phyloP scores from a whole-genome alignment of 1,284 basidiomycete genomes.

The Ustilago shanxiensis region DNA sequence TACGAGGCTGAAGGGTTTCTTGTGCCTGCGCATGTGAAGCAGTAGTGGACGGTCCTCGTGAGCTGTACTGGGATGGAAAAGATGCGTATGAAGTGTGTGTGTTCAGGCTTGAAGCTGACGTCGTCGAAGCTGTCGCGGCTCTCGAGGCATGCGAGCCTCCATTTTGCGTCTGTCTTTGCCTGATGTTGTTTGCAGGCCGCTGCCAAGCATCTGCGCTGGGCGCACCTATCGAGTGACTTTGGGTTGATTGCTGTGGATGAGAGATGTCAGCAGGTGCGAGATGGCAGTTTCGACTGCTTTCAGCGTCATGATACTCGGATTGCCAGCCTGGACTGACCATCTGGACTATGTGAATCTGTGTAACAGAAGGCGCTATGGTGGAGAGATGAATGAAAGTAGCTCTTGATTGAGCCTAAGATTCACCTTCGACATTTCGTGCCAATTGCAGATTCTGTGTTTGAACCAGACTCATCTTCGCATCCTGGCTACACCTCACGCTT shows the following conservation, averaged over 20 bases:
- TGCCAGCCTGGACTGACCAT: not conserved
- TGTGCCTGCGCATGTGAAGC: slow-evolving; percentile 8
- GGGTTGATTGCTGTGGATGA: not conserved
- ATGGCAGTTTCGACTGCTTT: not conserved
- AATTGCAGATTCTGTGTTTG: not conserved
- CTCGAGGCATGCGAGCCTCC: slow-evolving; percentile 1
- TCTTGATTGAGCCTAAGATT: not conserved
- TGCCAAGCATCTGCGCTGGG: no score
- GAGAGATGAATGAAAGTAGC: not conserved
- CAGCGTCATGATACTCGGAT: not conserved
- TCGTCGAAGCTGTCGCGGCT: not conserved
- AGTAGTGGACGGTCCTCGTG: not conserved
- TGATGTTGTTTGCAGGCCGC: slow-evolving; percentile 7
- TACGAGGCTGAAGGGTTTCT: not conserved
- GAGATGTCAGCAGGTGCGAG: not conserved
- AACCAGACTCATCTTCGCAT: not conserved
- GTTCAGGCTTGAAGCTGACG: slow-evolving; percentile 6
- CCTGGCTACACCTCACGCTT: not conserved
- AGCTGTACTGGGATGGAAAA: slow-evolving; percentile 9
- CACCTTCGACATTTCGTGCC: no score
- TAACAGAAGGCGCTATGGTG: not conserved
- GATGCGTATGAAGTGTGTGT: slow-evolving; percentile 14
- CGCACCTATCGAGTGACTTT: not conserved
- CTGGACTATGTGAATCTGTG: not conserved
- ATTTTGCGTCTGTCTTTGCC: slow-evolving; percentile 3